These are phyloP conservation scores for Kondoa subrosea DNA, from an alignment of 768 basidiomycete genomes.

Conservation along the genomic window DNA sequence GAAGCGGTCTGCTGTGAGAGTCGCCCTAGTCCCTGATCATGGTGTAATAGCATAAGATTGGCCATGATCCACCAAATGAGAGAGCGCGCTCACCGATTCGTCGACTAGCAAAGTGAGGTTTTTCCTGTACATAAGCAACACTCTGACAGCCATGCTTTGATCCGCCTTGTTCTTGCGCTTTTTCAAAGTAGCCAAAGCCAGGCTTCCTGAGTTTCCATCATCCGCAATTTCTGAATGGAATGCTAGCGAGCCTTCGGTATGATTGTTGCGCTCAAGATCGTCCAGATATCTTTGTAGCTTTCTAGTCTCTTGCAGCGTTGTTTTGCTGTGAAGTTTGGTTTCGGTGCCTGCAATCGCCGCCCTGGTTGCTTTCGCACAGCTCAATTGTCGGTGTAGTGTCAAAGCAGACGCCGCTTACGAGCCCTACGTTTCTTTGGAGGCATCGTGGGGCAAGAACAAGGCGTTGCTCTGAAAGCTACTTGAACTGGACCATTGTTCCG, in stretches of 20 bases:
- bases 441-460: not conserved
- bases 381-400: not conserved
- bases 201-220: not conserved
- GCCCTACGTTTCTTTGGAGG: not conserved
- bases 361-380: not conserved
- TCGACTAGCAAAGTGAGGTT: slow-evolving; percentile 4
- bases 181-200: slow-evolving; percentile 8
- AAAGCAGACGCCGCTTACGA: not conserved
- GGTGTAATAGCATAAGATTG: not conserved
- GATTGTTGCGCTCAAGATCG: not conserved
- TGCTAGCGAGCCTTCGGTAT: not conserved
- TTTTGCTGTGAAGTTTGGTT: not conserved
- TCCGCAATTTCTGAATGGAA: not conserved
- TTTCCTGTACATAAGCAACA: slow-evolving; percentile 7
- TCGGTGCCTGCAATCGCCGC: not conserved
- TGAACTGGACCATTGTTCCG: not conserved
- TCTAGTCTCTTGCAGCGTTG: not conserved
- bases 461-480: not conserved
- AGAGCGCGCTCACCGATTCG: not conserved
- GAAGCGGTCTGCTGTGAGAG: not conserved
- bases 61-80: not conserved
- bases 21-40: not conserved
- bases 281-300: not conserved
- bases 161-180: slow-evolving; percentile 4
- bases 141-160: not conserved